Conservation (phyloP, 2,329 filamentous ascomycete genomes). For the Microdochium paspali region DNA sequence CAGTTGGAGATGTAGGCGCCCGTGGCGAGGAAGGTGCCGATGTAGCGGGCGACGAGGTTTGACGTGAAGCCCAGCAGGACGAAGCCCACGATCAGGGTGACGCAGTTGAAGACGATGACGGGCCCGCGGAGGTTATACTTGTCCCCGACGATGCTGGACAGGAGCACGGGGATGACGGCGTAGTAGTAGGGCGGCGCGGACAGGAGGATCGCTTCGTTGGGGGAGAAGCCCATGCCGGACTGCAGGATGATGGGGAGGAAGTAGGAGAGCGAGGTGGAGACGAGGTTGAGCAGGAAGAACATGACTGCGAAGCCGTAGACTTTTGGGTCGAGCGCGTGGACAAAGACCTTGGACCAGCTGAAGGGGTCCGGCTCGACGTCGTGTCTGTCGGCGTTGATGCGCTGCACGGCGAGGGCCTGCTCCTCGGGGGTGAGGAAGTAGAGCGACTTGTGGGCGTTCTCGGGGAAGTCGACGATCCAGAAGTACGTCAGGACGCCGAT, state of each 20-base stretch:
- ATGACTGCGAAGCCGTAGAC: conserved; percentile 55
- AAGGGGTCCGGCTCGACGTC: conserved; percentile 50
- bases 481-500: conserved; percentile 54
- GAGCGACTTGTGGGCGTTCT: conserved; percentile 46
- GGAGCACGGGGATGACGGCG: conserved; percentile 51
- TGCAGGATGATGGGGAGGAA: conserved; percentile 54
- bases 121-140: conserved; percentile 49
- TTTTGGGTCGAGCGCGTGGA: conserved; percentile 49
- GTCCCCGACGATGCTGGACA: conserved; percentile 56
- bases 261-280: conserved; percentile 55
- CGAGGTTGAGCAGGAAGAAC: conserved; percentile 59
- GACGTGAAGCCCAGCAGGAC: conserved; percentile 53
- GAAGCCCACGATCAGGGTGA: conserved; percentile 54
- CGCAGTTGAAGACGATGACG: conserved; percentile 54
- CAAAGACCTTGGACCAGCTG: conserved; percentile 41
- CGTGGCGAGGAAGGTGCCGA: conserved; percentile 56
- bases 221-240: conserved; percentile 43
- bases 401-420: conserved; percentile 41
- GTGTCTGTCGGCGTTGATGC: conserved; percentile 52
- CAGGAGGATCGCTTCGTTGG: conserved; percentile 46
- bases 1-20: conserved; percentile 62
- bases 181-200: conserved; percentile 62
- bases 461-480: conserved; percentile 65
- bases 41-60: conserved; percentile 51
- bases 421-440: conserved; percentile 48